Evolutionary conservation across 805 yeast species (phyloP), one percentile per base, ranked within the genome.

Genomic region (Cyberlindnera americana): DNA sequence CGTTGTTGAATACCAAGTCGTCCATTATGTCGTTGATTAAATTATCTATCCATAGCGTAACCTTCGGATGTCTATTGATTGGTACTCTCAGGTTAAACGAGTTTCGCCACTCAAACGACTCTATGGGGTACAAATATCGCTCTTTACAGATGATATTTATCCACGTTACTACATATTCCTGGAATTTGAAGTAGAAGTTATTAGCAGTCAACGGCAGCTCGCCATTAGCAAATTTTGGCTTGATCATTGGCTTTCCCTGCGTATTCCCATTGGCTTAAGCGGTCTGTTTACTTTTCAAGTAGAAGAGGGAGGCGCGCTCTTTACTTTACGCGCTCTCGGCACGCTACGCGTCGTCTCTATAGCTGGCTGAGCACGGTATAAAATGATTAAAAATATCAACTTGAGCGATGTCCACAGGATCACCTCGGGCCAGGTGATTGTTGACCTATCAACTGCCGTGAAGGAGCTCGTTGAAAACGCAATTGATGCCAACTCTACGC

Each of bases 381-480:
- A 13, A n/a, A 40, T 33, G 42, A 43, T 48, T 37, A 42, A 19
- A 6, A 36, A 31, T 23, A 47, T 48, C 27, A 19, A 33, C 5
- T 14, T 4, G 2, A 34, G 36, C 16, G 95, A 90, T 49, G 71
- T 89, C 6, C 86, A 84, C 48, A 69, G 73, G 43, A 77, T 91
- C 41, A 88, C 96, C 0, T 87, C 97, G 0, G 96, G 96, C 0
- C 99, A 93, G 59, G 98, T 93, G 12, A 84, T 93, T 11, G 75
- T 81, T 5, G 95, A 86, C 51, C 62, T 93, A 30, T 68, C 77
- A 0, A 78, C 91, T 0, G 83, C 86, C 0, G 79, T 83, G 22
- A 91, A 91, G 56, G 99, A 91, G 58, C 64, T 90, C 2, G 70
- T 93, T 3, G 99, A 91, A 53, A 91, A 91, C 57, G 67, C 93